phyloP scores from a whole-genome alignment of 495 filamentous ascomycete species.

The Astrothelium macrocarpum region DNA sequence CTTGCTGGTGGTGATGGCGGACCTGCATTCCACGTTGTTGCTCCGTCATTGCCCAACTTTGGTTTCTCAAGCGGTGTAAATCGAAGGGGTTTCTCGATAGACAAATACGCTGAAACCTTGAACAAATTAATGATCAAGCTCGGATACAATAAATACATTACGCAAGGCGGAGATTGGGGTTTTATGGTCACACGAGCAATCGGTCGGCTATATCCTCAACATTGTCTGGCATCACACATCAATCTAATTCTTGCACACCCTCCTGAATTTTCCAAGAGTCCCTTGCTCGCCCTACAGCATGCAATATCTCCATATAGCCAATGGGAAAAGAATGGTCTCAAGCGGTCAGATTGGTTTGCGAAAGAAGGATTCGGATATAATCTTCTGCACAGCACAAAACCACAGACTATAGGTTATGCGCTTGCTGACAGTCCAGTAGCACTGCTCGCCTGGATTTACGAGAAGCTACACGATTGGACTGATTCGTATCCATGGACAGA shows the following conservation, averaged over 20 bases:
- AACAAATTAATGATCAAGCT: slow-evolving; percentile 38
- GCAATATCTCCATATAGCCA: slow-evolving; percentile 28
- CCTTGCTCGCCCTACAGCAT: slow-evolving; percentile 29
- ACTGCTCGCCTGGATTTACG: slow-evolving; percentile 47
- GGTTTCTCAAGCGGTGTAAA: slow-evolving; percentile 18
- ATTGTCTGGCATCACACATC: slow-evolving; percentile 38
- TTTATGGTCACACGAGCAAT: slow-evolving; percentile 37
- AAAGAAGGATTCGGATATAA: slow-evolving; percentile 36
- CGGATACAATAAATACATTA: slow-evolving; percentile 39
- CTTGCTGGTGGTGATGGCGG: slow-evolving; percentile 11
- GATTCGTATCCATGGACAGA: slow-evolving; percentile 45
- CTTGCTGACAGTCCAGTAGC: slow-evolving; percentile 44
- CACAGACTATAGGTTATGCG: slow-evolving; percentile 42
- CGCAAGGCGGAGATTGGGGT: slow-evolving; percentile 46
- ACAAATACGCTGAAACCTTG: slow-evolving; percentile 37
- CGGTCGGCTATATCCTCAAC: slow-evolving; percentile 32
- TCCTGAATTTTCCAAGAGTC: slow-evolving; percentile 22
- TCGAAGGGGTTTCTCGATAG: slow-evolving; percentile 33
- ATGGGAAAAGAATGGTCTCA: slow-evolving; percentile 18
- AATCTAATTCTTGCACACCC: slow-evolving; percentile 25
- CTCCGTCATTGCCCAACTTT: slow-evolving; percentile 17
- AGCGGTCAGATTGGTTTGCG: slow-evolving; percentile 42
- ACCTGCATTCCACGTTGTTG: slow-evolving; percentile 21
- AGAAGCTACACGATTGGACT: slow-evolving; percentile 44
- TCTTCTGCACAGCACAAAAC: slow-evolving; percentile 39